phyloP scores from a whole-genome alignment of 75 land plant genomes.

The Sequoiadendron giganteum region DNA sequence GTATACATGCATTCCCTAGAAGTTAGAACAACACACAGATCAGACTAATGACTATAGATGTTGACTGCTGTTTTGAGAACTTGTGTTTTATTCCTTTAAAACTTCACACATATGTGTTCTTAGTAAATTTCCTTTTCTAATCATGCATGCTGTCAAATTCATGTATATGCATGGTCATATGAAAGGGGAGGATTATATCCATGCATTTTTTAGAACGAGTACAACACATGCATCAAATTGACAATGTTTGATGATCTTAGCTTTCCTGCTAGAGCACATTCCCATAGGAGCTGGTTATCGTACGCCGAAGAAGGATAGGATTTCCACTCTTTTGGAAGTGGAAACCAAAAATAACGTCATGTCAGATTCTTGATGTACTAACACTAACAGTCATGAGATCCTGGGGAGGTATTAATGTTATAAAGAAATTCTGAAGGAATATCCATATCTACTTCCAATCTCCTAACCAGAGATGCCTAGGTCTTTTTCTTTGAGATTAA shows the following conservation, averaged over 20 bases:
- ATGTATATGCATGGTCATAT: not conserved
- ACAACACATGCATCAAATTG: not conserved
- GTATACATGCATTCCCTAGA: not conserved
- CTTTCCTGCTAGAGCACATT: not conserved
- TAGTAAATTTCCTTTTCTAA: not conserved
- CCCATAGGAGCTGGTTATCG: not conserved
- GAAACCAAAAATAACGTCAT: not conserved
- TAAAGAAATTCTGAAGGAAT: no score
- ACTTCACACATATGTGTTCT: not conserved
- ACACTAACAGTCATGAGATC: not conserved
- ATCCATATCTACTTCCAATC: no score
- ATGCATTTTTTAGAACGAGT: not conserved
- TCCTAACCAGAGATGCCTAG: no score
- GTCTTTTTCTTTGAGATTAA: no score
- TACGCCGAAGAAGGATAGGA: not conserved
- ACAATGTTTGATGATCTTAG: no score
- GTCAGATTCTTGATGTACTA: not conserved
- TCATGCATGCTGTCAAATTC: not conserved
- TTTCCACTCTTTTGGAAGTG: not conserved
- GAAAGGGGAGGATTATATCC: not conserved
- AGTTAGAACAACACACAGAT: not conserved
- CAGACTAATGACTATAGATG: not conserved
- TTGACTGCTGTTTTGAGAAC: not conserved
- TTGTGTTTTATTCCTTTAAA: not conserved
- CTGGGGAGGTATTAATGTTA: not conserved